Conservation (phyloP, 2,329 filamentous ascomycete genomes). For the Colletotrichum scovillei region DNA sequence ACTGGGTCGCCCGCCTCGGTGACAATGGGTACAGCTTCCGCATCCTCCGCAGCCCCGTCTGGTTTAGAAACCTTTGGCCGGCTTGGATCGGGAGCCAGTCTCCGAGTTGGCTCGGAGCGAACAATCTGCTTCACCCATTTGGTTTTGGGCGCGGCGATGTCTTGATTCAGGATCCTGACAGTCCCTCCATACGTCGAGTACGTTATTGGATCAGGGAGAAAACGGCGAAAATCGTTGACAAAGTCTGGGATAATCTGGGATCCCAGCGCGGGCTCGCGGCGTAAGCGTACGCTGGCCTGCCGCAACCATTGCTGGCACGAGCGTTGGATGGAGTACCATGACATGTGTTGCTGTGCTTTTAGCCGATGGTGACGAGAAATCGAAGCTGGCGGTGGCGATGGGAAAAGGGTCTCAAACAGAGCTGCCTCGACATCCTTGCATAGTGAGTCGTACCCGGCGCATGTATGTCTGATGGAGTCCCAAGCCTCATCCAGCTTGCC, state of each 20-base stretch:
- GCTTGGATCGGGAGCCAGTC: conserved; percentile 4
- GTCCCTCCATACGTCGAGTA: conserved; percentile 29
- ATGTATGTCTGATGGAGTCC: conserved; percentile 14
- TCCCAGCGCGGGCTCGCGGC: neutral
- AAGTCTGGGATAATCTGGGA: conserved; percentile 23
- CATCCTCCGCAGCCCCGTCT: neutral
- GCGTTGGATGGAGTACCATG: conserved; percentile 27
- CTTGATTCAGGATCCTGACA: conserved; percentile 21
- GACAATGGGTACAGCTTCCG: neutral
- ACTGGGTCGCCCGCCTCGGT: conserved; percentile 12
- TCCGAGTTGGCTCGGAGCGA: neutral
- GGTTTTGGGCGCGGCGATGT: neutral
- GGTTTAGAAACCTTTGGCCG: neutral
- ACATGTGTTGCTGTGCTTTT: conserved; percentile 30
- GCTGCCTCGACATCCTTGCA: conserved; percentile 24
- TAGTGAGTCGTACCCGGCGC: conserved; percentile 6
- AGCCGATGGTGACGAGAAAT: conserved; percentile 15
- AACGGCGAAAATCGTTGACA: conserved; percentile 32
- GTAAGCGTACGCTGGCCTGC: conserved; percentile 1
- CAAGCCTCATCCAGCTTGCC: conserved; percentile 16
- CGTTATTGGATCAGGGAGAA: conserved; percentile 24
- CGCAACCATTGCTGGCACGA: conserved; percentile 33
- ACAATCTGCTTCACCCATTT: conserved; percentile 5
- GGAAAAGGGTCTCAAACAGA: conserved; percentile 28
- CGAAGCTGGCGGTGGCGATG: conserved; percentile 19